Evolutionary conservation across 2,329 filamentous ascomycete genomes (phyloP), one percentile per base, ranked within the genome.

Genomic region (Ceratocystis albifundus): DNA sequence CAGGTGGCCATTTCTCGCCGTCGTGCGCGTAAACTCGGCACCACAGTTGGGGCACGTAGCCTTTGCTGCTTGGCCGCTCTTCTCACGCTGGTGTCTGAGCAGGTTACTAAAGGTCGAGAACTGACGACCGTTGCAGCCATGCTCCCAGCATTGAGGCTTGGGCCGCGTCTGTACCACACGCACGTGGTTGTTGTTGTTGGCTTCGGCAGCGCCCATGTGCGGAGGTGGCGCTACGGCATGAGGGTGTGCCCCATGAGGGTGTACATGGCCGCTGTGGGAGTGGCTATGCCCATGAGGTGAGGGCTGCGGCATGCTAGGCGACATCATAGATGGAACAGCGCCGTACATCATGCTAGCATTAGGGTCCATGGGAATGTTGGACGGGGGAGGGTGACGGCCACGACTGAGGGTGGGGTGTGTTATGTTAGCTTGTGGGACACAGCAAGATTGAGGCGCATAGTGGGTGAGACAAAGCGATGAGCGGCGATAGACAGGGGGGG

Each of bases 81-180:
- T 96, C 76, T 97, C 93, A 55, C 93, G 84, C 76, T 96, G 92
- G 74, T 97, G 93, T 69, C 93, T 83, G 46, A 96, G 80, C 2
- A 96, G 82, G 74, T 96, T 96, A 82, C 91, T 96, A 74, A 96
- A 96, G 2, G 93, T 96, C 20, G 90, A 96, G 73, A 97, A 97
- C 72, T 96, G 89, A 36, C 92, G 86, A 22, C 93, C 93, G 72
- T 96, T 96, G 79, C 93, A 97, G 10, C 92, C 93, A 73, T 97
- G 93, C 69, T 96, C 93, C 89, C 90, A 97, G 76, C 93, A 96
- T 74, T 96, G 90, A 59, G 92, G 91, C 77, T 96, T 96, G n/a
- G 90, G 90, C 70, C 89, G 83, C 71, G 85, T 86, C 74, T 88
- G 87, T 20, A 91, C 81, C 17, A 91, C 84, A 68, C 88, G 82